A percentile compares a stretch with the other conserved stretches of the same genome.
phyloP scores from a whole-genome alignment of 1,284 basidiomycete genomes.

The Heterobasidion occidentale region DNA sequence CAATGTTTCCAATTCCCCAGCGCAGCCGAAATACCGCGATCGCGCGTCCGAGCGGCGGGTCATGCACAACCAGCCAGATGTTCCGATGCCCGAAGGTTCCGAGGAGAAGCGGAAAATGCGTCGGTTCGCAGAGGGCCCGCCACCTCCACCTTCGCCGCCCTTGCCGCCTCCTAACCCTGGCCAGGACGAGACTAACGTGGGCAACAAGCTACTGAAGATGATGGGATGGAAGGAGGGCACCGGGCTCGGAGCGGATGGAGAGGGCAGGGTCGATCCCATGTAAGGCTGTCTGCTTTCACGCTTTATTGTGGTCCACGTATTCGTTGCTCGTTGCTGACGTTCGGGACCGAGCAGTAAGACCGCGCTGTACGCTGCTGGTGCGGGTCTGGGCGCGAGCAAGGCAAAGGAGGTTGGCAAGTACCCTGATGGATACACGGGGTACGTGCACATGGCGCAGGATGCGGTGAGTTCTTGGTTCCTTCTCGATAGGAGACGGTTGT shows the following conservation, averaged over 20 bases:
- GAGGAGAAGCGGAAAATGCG: conserved; percentile 36
- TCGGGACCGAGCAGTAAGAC: conserved; percentile 45
- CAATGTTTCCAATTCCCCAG: conserved; percentile 15
- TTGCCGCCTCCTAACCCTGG: conserved; percentile 57
- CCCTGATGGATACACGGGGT: conserved; percentile 61
- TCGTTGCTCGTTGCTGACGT: conserved; percentile 8
- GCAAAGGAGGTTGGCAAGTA: conserved; percentile 77
- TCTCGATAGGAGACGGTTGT: background rate
- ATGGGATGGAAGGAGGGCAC: conserved; percentile 93
- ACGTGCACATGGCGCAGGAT: conserved; percentile 71
- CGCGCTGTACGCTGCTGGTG: conserved; percentile 79
- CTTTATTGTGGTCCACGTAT: background rate
- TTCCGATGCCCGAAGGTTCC: conserved; percentile 50
- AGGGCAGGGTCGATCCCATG: conserved; percentile 84
- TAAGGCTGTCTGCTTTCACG: background rate
- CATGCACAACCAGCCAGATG: conserved; percentile 85
- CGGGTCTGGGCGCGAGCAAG: conserved; percentile 83
- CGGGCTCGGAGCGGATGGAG: conserved; percentile 75
- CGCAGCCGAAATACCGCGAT: conserved; percentile 80
- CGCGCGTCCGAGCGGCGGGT: conserved; percentile 83
- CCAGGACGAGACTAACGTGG: conserved; percentile 75
- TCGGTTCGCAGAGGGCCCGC: conserved; percentile 46
- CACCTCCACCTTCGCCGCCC: conserved; percentile 53
- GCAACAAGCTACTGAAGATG: conserved; percentile 87
- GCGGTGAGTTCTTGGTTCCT: conserved; percentile 23